Percentiles rank a stretch among this genome's conserved stretches.
phyloP scores from a whole-genome alignment of 108 stramenopile genomes.

The Ochromonas danica region DNA sequence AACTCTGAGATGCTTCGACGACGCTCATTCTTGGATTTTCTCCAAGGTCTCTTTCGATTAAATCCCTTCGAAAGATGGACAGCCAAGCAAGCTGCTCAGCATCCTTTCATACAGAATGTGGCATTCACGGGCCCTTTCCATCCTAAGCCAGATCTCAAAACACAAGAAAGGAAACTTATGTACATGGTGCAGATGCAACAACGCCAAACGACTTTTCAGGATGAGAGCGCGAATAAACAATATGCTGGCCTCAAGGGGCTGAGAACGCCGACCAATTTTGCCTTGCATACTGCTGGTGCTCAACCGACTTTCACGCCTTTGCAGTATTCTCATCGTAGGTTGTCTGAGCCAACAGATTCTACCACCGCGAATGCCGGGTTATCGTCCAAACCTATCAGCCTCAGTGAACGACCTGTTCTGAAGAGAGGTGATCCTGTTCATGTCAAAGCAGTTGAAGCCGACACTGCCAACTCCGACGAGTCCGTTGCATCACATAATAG shows the following conservation, averaged over 20 bases:
- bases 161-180: slow-evolving; percentile 1
- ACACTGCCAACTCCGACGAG: background rate
- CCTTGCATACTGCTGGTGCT: background rate
- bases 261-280: background rate
- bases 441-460: background rate
- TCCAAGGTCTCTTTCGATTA: slow-evolving; percentile 41
- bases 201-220: background rate
- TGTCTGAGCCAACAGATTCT: slow-evolving; percentile 1
- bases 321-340: background rate
- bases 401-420: background rate
- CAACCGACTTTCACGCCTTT: slow-evolving; percentile 5
- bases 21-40: slow-evolving; percentile 49
- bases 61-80: slow-evolving; percentile 55
- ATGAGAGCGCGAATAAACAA: background rate
- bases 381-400: background rate
- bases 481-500: background rate
- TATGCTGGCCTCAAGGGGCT: background rate
- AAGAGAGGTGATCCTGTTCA: slow-evolving; percentile 9
- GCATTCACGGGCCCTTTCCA: background rate
- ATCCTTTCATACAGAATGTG: slow-evolving; percentile 30
- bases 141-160: background rate
- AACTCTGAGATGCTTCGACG: slow-evolving; percentile 39
- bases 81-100: slow-evolving; percentile 44
- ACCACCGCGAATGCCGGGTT: background rate
- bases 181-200: slow-evolving; percentile 5